These are phyloP conservation scores for Solanum appendiculatum DNA, from an alignment of 257 asterid genomes.

Conservation along the genomic window DNA sequence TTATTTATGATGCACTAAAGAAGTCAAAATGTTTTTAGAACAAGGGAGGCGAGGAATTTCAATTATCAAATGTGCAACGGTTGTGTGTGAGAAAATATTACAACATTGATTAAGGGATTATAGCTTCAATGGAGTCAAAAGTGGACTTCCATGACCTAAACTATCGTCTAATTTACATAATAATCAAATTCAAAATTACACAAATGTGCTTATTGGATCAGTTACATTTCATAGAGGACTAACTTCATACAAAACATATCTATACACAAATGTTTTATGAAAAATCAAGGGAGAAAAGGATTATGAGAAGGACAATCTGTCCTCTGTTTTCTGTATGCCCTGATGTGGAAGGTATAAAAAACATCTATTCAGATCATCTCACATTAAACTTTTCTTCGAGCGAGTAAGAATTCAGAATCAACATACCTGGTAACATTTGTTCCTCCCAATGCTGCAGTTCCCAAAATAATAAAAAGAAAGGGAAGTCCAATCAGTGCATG, in stretches of 20 bases:
- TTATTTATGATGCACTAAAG: neutral
- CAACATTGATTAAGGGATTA: neutral
- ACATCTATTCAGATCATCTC: neutral
- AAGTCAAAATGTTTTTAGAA: neutral
- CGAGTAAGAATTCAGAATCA: neutral
- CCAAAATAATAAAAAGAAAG: constrained; percentile 34
- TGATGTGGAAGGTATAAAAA: constrained; percentile 4
- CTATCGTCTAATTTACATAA: neutral
- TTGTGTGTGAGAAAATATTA: neutral
- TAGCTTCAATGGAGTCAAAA: neutral
- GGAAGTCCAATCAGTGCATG: constrained; percentile 36
- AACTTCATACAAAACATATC: neutral
- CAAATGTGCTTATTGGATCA: neutral
- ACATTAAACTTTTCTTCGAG: neutral
- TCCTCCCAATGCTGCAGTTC: constrained; percentile 55
- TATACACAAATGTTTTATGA: neutral
- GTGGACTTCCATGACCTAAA: neutral
- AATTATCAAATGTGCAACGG: neutral
- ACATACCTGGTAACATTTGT: constrained; percentile 51
- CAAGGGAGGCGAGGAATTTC: neutral
- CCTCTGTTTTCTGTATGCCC: constrained; percentile 52
- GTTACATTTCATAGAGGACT: neutral
- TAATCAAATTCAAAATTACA: neutral
- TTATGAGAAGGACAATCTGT: constrained; percentile 51
- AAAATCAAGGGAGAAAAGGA: constrained; percentile 62